Base-by-base conservation (phyloP, 768 basidiomycete genomes). In the Clavulina sp. region DNA sequence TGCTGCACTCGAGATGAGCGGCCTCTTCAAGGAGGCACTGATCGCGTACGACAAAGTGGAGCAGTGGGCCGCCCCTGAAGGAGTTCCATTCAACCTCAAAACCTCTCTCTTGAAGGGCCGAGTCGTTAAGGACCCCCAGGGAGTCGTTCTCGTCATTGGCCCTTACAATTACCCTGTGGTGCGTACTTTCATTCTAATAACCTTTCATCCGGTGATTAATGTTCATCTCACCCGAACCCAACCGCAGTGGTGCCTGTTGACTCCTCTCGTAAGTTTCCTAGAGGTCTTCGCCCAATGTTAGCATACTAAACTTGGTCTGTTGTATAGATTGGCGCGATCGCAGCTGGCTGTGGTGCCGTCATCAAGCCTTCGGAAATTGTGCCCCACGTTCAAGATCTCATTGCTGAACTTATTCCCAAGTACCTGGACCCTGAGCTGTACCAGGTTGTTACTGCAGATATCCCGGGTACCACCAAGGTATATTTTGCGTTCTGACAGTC, bases 281-380 rank as follows among this genome's bases (percentile, higher is more conserved):
- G n/a, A n/a, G n/a, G n/a, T n/a, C n/a, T n/a, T n/a, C n/a, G n/a
- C n/a, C n/a, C n/a, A n/a, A n/a, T n/a, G n/a, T n/a, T n/a, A n/a
- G n/a, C n/a, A n/a, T n/a, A n/a, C n/a, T n/a, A n/a, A n/a, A n/a
- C n/a, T n/a, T n/a, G n/a, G n/a, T 46, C 24, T 16, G 13, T 9
- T 28, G 9, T 26, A n/a, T 41, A 61, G 60, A 53, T 61, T 41
- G 80, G 80, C 5, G 87, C 87, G 1, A 73, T 92, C 36, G 80
- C 85, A 0, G 83, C 85, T 2, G 88, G 88, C 4, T 80, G 79
- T 58, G 69, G 80, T 0, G 75, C 74, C 3, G 64, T 81, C 3
- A 43, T 88, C 49, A 91, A 91, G 62, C 83, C 84, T 0, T 81
- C 87, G 1, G 88, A 91, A 60, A 64, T 75, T 2, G 66, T 74